Base-by-base conservation (phyloP, 441 rosid species). In the Pelargonium fulgidum region DNA sequence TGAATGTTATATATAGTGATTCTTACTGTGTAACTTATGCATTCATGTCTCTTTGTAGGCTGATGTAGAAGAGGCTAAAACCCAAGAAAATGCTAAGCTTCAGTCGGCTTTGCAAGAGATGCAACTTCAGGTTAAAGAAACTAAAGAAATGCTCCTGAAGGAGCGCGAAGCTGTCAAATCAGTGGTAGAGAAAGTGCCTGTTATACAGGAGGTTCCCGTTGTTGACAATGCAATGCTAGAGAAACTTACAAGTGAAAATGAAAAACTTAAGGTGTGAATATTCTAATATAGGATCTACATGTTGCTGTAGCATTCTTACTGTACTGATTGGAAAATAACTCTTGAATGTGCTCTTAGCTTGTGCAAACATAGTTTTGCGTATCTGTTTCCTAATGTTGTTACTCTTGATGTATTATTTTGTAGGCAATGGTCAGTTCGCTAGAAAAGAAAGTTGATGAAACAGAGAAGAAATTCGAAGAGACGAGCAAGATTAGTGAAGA, bases 191-290 rank as follows among this genome's bases (percentile, higher is more conserved):
- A 83, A 80, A 77, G 86, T 81, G 75, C 84, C 86, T 24, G 82
- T 83, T 24, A 80, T 95, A 82, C 90, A 85, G 84, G 92, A 95
- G 86, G 86, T 95, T 81, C 86, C 93, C 20, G 92, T 89, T 54
- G 70, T 79, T 74, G 88, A 89, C 67, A 76, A 82, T 29, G 91
- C 81, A 66, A 14, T 82, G 73, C 73, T 85, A 77, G 76, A 85
- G 68, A 86, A 85, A 75, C 91, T 92, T 69, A 68, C 87, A 36
- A 82, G 87, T 66, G 99, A 94, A 81, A 94, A 90, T 79, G 91
- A 94, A 82, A 75, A 80, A 65, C 97, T 94, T 67, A 89, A 86
- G 96, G 99, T 88, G 71, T 22, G 64, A 85, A 61, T 61, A 39
- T 33, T 12, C n/a, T 3, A 2, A 4, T 10, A 47, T 13, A 9